A percentile compares a stretch with the other conserved stretches of the same genome.
Evolutionary conservation across 2,329 filamentous ascomycete species (phyloP).

Genomic region (Apiospora kogelbergensis): DNA sequence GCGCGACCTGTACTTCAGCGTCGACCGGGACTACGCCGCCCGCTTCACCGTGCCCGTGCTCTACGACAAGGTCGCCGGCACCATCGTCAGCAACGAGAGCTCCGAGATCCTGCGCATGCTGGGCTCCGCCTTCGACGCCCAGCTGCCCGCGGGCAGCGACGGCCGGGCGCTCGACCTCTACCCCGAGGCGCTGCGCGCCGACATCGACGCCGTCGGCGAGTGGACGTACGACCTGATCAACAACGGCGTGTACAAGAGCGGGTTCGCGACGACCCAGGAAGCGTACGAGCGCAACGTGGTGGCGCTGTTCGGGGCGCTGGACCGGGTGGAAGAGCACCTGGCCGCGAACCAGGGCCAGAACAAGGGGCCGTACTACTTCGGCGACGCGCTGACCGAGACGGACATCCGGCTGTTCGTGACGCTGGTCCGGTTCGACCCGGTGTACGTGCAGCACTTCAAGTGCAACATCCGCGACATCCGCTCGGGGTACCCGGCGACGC

Average conservation of each 20-base stretch:
- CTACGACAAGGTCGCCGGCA: constrained; percentile 73
- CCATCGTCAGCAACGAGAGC: constrained; percentile 89
- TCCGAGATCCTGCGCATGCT: constrained; percentile 93
- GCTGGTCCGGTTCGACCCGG: constrained; percentile 44
- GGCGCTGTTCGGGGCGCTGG: constrained; percentile 73
- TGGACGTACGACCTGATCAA: constrained; percentile 80
- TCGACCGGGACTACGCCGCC: constrained; percentile 69
- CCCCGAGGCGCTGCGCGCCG: constrained; percentile 58
- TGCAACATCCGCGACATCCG: constrained; percentile 86
- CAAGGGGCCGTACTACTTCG: constrained; percentile 71
- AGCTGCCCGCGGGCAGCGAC: constrained; percentile 60
- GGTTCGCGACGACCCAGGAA: constrained; percentile 80
- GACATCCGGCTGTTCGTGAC: constrained; percentile 65
- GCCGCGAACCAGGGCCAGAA: constrained; percentile 16
- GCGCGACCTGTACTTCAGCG: constrained; percentile 76
- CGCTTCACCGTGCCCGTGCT: constrained; percentile 87
- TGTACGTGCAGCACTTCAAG: constrained; percentile 87
- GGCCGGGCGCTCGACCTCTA: constrained; percentile 58
- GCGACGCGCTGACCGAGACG: constrained; percentile 73
- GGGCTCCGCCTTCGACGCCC: constrained; percentile 74
- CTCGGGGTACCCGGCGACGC: constrained; percentile 76
- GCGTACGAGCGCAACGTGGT: constrained; percentile 77
- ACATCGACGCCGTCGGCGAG: constrained; percentile 75
- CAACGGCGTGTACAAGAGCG: constrained; percentile 72
- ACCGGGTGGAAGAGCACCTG: constrained; percentile 74